Evolutionary conservation across 345 rosid genomes (phyloP).

Genomic region (Raphanus sativus): DNA sequence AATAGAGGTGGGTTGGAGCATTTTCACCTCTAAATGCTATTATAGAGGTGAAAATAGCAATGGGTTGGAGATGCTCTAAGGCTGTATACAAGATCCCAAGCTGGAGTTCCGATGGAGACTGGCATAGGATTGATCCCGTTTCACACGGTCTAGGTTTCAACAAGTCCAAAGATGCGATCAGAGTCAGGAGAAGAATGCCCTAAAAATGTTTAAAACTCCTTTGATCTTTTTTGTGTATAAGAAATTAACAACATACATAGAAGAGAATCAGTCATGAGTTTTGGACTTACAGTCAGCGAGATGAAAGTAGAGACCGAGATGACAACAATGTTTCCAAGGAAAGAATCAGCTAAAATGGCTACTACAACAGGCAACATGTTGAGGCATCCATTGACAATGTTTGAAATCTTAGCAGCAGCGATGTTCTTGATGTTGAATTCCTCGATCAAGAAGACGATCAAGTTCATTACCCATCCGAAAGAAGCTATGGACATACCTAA

Average conservation of each 20-base stretch:
- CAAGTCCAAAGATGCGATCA: conserved; percentile 26
- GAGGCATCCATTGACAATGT: conserved; percentile 36
- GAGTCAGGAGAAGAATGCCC: conserved; percentile 35
- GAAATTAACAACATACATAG: neutral
- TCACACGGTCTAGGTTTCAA: neutral
- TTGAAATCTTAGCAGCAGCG: conserved; percentile 47
- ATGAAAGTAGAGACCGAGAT: conserved; percentile 39
- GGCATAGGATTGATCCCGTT: conserved; percentile 31
- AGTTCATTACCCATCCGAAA: conserved; percentile 47
- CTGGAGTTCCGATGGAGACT: conserved; percentile 21
- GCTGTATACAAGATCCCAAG: conserved; percentile 44
- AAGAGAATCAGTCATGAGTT: neutral
- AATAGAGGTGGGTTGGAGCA: too few species aligned
- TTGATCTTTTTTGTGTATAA: neutral
- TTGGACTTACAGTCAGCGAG: conserved; percentile 40
- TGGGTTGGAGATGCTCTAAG: too few species aligned
- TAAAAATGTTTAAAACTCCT: neutral
- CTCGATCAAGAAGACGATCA: conserved; percentile 43
- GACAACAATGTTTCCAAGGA: conserved; percentile 39
- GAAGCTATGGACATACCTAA: conserved; percentile 41
- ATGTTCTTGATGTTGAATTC: conserved; percentile 49
- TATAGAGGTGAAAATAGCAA: too few species aligned
- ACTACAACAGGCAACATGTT: conserved; percentile 42
- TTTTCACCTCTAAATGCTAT: too few species aligned
- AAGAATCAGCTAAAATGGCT: conserved; percentile 52